Evolutionary conservation across 164 flowering plant genomes (phyloP).

Genomic region (Paratinospora sagittata): DNA sequence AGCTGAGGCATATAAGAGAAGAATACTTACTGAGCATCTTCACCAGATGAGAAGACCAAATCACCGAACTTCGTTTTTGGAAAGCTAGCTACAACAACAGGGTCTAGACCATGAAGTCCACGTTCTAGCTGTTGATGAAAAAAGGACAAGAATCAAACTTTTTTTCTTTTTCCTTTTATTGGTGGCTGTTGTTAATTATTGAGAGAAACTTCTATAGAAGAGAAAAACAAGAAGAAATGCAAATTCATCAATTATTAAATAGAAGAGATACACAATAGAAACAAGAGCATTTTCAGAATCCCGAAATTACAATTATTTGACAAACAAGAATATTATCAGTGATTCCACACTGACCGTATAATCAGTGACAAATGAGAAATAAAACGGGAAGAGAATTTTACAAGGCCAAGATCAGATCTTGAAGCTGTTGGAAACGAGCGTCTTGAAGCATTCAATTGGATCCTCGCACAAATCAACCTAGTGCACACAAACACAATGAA

Average conservation of each 20-base stretch:
- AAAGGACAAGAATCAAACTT: neutral
- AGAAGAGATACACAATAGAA: too few relatives aligned
- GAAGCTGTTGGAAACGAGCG: slow-evolving; percentile 54
- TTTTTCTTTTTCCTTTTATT: neutral
- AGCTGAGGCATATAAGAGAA: neutral
- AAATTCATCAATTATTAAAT: neutral
- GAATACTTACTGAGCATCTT: slow-evolving; percentile 64
- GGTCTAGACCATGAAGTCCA: slow-evolving; percentile 80
- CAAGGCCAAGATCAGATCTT: slow-evolving; percentile 33
- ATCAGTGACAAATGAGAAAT: neutral
- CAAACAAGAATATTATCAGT: neutral
- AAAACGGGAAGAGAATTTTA: slow-evolving; percentile 7
- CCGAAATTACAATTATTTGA: neutral
- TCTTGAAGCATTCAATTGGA: slow-evolving; percentile 62
- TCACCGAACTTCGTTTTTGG: slow-evolving; percentile 73
- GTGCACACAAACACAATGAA: slow-evolving; percentile 93
- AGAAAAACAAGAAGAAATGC: neutral
- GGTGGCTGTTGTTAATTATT: neutral
- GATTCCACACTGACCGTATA: neutral
- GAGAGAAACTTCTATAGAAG: neutral
- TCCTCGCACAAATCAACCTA: slow-evolving; percentile 75
- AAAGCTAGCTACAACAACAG: slow-evolving; percentile 59
- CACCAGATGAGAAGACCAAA: slow-evolving; percentile 44
- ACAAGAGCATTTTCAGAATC: neutral
- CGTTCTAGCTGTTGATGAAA: slow-evolving; percentile 58